Percentiles rank a stretch among this genome's conserved stretches.
These are phyloP conservation scores for Groenewaldozyma tartarivorans DNA, from an alignment of 805 yeast genomes.

Conservation along the genomic window DNA sequence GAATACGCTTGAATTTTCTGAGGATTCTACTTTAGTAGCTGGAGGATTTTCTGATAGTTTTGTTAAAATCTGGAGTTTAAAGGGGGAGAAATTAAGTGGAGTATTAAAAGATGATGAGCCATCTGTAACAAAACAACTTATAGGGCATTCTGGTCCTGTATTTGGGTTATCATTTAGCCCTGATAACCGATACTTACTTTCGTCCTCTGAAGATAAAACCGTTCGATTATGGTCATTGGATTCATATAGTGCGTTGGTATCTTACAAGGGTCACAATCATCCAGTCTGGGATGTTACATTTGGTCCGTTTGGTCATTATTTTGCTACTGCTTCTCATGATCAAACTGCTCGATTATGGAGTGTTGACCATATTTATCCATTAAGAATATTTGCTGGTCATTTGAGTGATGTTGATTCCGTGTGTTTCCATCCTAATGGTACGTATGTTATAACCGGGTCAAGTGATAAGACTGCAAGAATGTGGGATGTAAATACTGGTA, in stretches of 20 bases:
- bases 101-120: constrained; percentile 25
- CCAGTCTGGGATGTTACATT: constrained; percentile 97
- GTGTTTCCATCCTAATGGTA: constrained; percentile 92
- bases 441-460: constrained; percentile 90
- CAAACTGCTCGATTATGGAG: constrained; percentile 98
- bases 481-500: constrained; percentile 94
- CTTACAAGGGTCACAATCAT: constrained; percentile 93
- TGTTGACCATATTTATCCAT: constrained; percentile 93
- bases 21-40: constrained; percentile 78
- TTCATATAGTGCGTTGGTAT: constrained; percentile 77
- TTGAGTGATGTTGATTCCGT: constrained; percentile 93
- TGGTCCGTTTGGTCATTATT: constrained; percentile 93
- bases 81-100: constrained; percentile 66
- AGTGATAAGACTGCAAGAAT: constrained; percentile 91
- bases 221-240: constrained; percentile 92
- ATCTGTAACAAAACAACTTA: constrained; percentile 37
- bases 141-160: constrained; percentile 94
- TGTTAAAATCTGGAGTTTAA: constrained; percentile 85
- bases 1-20: constrained; percentile 80
- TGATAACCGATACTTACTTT: constrained; percentile 69
- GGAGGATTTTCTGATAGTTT: constrained; percentile 92
- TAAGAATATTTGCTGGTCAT: constrained; percentile 95
- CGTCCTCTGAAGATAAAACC: constrained; percentile 86
- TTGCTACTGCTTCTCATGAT: constrained; percentile 96
- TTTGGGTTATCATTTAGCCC: constrained; percentile 88